Conservation (phyloP, 192 early-diverging fungal species). For the Dissophora ornata region DNA sequence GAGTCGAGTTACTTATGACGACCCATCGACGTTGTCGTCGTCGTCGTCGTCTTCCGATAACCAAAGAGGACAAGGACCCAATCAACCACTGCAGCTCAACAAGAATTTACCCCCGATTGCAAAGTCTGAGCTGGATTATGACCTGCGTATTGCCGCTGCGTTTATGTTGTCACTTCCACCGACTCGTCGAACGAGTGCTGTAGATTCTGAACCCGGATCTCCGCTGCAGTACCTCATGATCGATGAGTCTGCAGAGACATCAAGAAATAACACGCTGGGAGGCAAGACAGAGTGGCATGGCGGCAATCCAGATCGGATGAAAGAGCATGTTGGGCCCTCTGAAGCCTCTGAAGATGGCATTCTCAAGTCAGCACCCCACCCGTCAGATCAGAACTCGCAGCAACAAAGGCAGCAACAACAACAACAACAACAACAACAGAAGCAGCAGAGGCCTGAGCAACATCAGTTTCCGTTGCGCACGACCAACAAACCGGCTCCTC, state of each 20-base stretch:
- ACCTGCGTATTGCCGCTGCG: not conserved
- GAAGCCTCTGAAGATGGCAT: not conserved
- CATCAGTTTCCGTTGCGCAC: slow-evolving; percentile 22
- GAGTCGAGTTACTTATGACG: no score
- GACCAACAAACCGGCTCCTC: slow-evolving; percentile 43
- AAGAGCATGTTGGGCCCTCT: no score
- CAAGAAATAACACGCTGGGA: not conserved
- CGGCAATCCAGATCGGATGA: no score
- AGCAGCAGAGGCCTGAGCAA: not conserved
- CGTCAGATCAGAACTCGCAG: not conserved
- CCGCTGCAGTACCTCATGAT: slow-evolving; percentile 32
- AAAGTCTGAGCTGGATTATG: not conserved
- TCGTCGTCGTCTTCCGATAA: no score
- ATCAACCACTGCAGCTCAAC: not conserved
- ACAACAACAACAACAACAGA: slow-evolving; percentile 3
- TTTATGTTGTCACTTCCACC: slow-evolving; percentile 12
- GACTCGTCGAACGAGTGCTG: not conserved
- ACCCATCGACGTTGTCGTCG: no score
- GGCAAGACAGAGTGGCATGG: not conserved
- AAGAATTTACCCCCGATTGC: slow-evolving; percentile 18
- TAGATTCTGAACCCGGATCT: slow-evolving; percentile 9
- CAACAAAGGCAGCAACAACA: slow-evolving; percentile 4
- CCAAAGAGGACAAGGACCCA: no score
- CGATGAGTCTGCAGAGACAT: not conserved
- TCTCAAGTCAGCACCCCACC: slow-evolving; percentile 16